Percentiles rank a stretch among this genome's conserved stretches.
Conservation (phyloP, 2,329 filamentous ascomycete species). For the Xylaria digitata region DNA sequence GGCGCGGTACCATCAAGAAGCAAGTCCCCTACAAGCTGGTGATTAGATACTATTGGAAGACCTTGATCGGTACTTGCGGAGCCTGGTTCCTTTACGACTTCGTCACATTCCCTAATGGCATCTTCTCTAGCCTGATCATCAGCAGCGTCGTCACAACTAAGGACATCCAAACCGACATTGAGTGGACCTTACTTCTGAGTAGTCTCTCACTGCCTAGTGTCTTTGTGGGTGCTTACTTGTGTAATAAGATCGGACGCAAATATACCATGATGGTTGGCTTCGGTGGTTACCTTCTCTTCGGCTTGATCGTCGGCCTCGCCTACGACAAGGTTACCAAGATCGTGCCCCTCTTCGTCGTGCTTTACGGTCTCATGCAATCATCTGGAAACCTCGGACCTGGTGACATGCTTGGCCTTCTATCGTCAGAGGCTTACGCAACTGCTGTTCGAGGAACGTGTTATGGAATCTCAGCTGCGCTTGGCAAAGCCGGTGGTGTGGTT, state of each 20-base stretch:
- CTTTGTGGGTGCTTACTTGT: constrained; percentile 32
- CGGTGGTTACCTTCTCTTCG: constrained; percentile 29
- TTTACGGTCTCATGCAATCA: constrained; percentile 34
- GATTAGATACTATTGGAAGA: constrained; percentile 31
- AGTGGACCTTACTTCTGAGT: constrained; percentile 30
- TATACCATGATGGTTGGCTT: constrained; percentile 34
- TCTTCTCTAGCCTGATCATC: constrained; percentile 32
- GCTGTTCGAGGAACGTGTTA: constrained; percentile 32
- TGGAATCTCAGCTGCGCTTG: constrained; percentile 32
- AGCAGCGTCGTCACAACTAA: constrained; percentile 30
- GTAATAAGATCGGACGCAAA: constrained; percentile 31
- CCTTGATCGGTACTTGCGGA: constrained; percentile 29
- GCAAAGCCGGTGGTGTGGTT: constrained; percentile 27
- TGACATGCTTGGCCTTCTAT: constrained; percentile 32
- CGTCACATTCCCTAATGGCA: constrained; percentile 31
- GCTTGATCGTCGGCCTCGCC: constrained; percentile 28
- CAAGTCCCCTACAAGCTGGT: constrained; percentile 31
- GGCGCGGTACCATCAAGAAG: constrained; percentile 27
- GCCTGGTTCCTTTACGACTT: constrained; percentile 36
- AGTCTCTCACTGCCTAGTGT: constrained; percentile 25
- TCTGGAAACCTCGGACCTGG: constrained; percentile 33
- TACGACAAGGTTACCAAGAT: constrained; percentile 31
- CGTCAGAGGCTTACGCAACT: constrained; percentile 31
- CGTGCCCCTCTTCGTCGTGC: constrained; percentile 32
- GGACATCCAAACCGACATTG: constrained; percentile 25